phyloP scores from a whole-genome alignment of 768 basidiomycete genomes.

The Termitomyces heimii region DNA sequence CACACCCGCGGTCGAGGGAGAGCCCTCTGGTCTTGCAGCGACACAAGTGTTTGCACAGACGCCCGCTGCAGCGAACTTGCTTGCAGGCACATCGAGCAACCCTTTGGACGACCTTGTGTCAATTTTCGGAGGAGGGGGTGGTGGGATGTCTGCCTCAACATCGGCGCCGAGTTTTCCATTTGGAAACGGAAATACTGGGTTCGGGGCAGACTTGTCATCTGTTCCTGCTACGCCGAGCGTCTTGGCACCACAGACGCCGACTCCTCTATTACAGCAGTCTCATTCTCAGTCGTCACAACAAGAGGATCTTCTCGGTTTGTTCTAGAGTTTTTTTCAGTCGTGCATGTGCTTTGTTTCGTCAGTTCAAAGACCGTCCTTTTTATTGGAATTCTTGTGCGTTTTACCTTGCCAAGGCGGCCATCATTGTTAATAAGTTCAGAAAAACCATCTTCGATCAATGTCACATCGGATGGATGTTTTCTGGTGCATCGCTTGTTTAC shows the following conservation, averaged over 20 bases:
- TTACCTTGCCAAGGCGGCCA: neutral
- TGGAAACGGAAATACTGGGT: constrained; percentile 16
- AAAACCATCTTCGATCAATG: neutral
- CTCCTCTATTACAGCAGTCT: constrained; percentile 17
- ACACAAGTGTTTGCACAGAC: constrained; percentile 67
- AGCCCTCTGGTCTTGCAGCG: constrained; percentile 73
- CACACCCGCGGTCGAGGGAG: constrained; percentile 47
- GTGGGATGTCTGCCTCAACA: constrained; percentile 17
- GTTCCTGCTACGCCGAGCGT: constrained; percentile 21
- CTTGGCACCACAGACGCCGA: constrained; percentile 11
- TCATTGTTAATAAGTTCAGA: neutral
- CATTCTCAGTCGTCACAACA: constrained; percentile 29
- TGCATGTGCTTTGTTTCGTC: neutral
- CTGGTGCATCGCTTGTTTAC: neutral
- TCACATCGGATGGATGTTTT: neutral
- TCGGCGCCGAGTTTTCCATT: constrained; percentile 17
- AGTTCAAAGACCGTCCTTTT: neutral
- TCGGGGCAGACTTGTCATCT: constrained; percentile 20
- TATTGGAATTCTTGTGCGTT: neutral
- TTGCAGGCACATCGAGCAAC: constrained; percentile 78
- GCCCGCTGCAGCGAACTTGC: constrained; percentile 67
- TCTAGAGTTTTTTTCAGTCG: constrained; percentile 24
- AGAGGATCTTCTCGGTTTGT: constrained; percentile 48
- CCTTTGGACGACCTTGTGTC: constrained; percentile 92
- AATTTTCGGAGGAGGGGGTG: constrained; percentile 64